phyloP scores from a whole-genome alignment of 2,329 filamentous ascomycete genomes.

The Cladosporium velox region DNA sequence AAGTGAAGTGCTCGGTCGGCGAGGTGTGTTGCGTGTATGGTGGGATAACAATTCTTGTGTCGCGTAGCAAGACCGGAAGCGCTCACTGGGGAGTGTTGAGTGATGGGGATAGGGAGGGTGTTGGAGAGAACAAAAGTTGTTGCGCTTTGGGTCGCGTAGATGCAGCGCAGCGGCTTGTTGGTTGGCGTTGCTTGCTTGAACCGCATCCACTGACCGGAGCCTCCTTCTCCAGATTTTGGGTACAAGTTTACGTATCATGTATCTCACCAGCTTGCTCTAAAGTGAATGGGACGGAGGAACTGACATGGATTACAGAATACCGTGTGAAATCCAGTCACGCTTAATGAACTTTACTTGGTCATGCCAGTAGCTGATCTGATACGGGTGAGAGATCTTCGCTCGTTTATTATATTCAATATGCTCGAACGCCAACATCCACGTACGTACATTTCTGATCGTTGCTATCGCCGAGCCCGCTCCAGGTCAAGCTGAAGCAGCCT shows the following conservation, averaged over 20 bases:
- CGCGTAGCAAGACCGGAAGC: neutral
- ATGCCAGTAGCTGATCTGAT: too few species aligned
- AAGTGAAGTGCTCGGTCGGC: constrained; percentile 15
- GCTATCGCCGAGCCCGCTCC: constrained; percentile 1
- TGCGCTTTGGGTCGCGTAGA: neutral
- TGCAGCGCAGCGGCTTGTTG: neutral
- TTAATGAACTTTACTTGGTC: too few species aligned
- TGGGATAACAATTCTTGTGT: neutral
- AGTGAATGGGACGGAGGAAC: neutral
- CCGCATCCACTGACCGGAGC: neutral
- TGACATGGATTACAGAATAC: neutral
- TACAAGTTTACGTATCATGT: neutral
- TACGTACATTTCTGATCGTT: neutral
- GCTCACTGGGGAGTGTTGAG: neutral
- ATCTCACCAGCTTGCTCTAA: neutral
- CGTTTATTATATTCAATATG: neutral
- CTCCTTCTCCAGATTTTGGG: neutral
- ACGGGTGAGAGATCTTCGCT: neutral
- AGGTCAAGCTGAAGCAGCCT: neutral
- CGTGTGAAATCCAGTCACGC: too few species aligned
- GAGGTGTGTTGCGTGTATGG: neutral
- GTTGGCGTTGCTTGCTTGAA: neutral
- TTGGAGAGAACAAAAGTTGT: constrained; percentile 8
- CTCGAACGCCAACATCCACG: neutral
- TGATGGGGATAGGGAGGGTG: neutral